A percentile compares a stretch with the other conserved stretches of the same genome.
These are phyloP conservation scores for Chenopodium berlandieri DNA, from an alignment of 148 eudicot genomes.

Conservation along the genomic window DNA sequence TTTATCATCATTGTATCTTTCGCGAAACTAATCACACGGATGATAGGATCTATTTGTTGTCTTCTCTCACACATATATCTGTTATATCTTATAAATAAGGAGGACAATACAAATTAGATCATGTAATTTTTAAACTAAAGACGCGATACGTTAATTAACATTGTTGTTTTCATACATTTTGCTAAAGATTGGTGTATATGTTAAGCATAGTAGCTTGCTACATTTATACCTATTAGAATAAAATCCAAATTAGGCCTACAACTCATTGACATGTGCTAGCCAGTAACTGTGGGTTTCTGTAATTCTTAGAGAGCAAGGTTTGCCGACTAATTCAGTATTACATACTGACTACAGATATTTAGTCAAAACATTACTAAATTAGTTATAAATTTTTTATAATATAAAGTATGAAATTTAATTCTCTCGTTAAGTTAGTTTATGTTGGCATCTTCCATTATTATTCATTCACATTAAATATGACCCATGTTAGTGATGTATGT, in stretches of 20 bases:
- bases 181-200: slow-evolving; percentile 16
- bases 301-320: slow-evolving; percentile 31
- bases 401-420: not conserved
- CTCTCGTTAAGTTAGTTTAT: not conserved
- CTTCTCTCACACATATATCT: no score
- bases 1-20: no score
- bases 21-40: no score
- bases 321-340: slow-evolving; percentile 11
- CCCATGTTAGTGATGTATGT: not conserved
- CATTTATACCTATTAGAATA: slow-evolving; percentile 39
- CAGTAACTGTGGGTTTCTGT: slow-evolving; percentile 26
- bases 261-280: slow-evolving; percentile 27
- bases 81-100: no score
- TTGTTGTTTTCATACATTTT: not conserved
- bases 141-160: no score
- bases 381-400: not conserved
- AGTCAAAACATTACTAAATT: slow-evolving; percentile 31
- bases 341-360: slow-evolving; percentile 10
- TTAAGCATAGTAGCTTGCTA: slow-evolving; percentile 22
- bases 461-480: slow-evolving; percentile 4
- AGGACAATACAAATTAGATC: no score
- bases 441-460: not conserved
- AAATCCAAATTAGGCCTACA: slow-evolving; percentile 32
- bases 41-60: no score
- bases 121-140: no score